A percentile compares a stretch with the other conserved stretches of the same genome.
Evolutionary conservation across 805 yeast genomes (phyloP).

Genomic region (Torulaspora indica): DNA sequence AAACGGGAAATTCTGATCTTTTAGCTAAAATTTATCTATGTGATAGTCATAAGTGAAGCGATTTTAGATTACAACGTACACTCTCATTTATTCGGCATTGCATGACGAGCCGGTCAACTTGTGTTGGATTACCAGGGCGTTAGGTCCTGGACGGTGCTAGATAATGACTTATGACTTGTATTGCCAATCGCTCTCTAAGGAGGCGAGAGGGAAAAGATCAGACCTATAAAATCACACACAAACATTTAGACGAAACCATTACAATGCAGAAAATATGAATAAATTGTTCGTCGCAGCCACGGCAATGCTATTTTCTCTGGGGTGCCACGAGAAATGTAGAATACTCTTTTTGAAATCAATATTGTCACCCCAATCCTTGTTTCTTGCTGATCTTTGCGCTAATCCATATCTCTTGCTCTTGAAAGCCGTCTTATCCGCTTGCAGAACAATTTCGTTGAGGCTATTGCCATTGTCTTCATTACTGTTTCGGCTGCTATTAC

Average conservation of each 20-base stretch:
- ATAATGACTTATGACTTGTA: background rate
- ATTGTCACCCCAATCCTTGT: slow-evolving; percentile 55
- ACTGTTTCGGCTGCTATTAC: slow-evolving; percentile 9
- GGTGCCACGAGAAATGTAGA: slow-evolving; percentile 97
- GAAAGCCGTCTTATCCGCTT: slow-evolving; percentile 97
- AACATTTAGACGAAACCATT: slow-evolving; percentile 17
- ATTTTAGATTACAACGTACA: background rate
- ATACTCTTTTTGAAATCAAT: slow-evolving; percentile 94
- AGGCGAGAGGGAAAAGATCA: background rate
- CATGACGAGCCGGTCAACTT: no score
- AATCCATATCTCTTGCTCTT: slow-evolving; percentile 46
- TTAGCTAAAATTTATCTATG: background rate
- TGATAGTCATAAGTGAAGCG: slow-evolving; percentile 1
- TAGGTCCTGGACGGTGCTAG: background rate
- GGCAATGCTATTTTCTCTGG: slow-evolving; percentile 91
- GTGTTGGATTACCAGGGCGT: no score
- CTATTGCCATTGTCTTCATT: slow-evolving; percentile 13
- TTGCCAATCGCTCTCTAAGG: background rate
- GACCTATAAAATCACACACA: background rate
- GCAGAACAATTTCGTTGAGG: slow-evolving; percentile 66
- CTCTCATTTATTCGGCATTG: background rate
- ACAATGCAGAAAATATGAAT: slow-evolving; percentile 74
- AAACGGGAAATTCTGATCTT: background rate
- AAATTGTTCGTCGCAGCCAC: slow-evolving; percentile 97
- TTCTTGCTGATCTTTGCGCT: slow-evolving; percentile 42